Conservation (phyloP, 2,329 filamentous ascomycete species). For the Diaporthe helianthi region DNA sequence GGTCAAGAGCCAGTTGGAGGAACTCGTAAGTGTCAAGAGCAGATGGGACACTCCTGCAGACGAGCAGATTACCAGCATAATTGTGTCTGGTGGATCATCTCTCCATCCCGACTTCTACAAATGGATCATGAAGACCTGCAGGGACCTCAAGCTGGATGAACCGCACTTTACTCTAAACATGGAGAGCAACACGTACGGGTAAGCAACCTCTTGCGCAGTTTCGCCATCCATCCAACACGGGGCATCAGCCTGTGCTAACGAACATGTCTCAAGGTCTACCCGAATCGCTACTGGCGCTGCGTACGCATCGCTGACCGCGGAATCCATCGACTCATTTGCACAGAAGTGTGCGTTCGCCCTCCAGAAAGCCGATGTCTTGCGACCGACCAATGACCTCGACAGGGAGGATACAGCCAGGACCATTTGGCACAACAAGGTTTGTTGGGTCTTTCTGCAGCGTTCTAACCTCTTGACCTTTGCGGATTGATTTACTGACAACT, state of each 20-base stretch:
- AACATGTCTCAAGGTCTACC: neutral
- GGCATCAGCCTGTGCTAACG: neutral
- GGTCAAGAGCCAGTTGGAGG: neutral
- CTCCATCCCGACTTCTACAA: neutral
- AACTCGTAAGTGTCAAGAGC: neutral
- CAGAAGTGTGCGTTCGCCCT: neutral
- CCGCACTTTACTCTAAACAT: neutral
- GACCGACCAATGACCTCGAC: fast-evolving
- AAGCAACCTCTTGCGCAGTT: neutral
- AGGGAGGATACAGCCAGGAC: neutral
- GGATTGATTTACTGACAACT: neutral
- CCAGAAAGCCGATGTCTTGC: neutral
- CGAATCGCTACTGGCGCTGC: neutral
- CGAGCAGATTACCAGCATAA: neutral
- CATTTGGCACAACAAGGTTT: neutral
- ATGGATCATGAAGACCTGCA: neutral
- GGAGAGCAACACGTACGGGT: neutral
- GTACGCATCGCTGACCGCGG: neutral
- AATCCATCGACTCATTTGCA: neutral
- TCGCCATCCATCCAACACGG: neutral
- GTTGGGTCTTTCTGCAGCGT: neutral
- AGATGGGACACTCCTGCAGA: no score
- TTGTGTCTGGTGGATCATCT: neutral
- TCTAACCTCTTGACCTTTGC: no score
- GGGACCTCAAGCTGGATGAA: neutral